Base-by-base conservation (phyloP, 176 grass and related monocot genomes). In the Melocanna baccifera region DNA sequence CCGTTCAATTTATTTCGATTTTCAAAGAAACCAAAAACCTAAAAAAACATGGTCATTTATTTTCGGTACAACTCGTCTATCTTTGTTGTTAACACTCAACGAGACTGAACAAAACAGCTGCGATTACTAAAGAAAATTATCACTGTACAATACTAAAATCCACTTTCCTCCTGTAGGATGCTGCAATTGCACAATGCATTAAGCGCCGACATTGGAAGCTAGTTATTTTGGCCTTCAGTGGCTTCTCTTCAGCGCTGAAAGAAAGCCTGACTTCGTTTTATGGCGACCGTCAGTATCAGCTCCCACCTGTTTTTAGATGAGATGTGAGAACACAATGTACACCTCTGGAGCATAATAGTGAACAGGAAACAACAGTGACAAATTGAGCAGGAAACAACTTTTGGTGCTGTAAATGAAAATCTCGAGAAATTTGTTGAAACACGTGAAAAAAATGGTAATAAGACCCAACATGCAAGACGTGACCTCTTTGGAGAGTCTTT, bases 401-500 rank as follows among this genome's bases (percentile, higher is more conserved):
- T 36, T 45, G 1, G 1, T 20, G 7, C 22, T 42, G 40, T 59
- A 37, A 29, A 14, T 53, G 18, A 9, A 69, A 48, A 41, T 67
- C 29, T 29, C 53, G 12, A 67, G 26, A 56, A 15, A 1, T 20
- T 9, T 62, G 14, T 4, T 8, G 4, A 41, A 15, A 22, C 4
- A 15, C 10, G 22, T 28, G 13, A 52, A 8, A 42, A 42, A 9
- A 43, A 25, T 23, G 26, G 48, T 26, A 13, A 39, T 6, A 25
- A 59, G 23, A 51, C 1, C 1, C 0, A 11, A 45, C 19, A 32
- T 66, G 65, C 79, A 72, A 51, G 15, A 48, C 62, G 10, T 81
- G 23, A 94, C 95, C 90, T 97, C 92, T 89, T 89, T 97, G 43
- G 86, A 73, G 72, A 97, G 88, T 76, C 55, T 87, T 34, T 86